Conservation (phyloP, 306 rosid genomes). For the Betula pendula region DNA sequence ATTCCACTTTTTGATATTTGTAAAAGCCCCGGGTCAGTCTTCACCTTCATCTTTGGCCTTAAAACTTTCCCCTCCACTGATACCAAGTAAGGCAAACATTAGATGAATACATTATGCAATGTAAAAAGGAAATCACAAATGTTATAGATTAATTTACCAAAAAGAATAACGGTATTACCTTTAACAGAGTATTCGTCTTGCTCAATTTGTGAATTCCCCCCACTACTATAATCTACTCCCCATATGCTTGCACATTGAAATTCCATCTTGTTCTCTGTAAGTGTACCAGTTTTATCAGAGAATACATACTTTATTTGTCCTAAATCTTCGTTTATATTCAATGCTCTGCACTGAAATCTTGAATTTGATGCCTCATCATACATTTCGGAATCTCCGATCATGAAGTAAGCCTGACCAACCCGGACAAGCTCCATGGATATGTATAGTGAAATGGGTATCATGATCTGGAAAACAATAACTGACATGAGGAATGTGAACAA, state of each 20-base stretch:
- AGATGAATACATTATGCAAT: constrained; percentile 17
- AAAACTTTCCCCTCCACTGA: constrained; percentile 65
- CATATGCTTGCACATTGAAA: constrained; percentile 86
- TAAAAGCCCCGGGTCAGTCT: constrained; percentile 62
- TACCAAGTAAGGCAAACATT: constrained; percentile 25
- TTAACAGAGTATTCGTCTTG: constrained; percentile 49
- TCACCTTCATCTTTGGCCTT: constrained; percentile 83
- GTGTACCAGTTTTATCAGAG: constrained; percentile 97
- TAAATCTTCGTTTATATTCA: constrained; percentile 93
- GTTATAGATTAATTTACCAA: neutral
- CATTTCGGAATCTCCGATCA: constrained; percentile 75
- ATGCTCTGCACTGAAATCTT: constrained; percentile 89
- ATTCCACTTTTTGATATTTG: constrained; percentile 47
- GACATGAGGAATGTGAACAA: constrained; percentile 90
- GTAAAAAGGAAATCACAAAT: constrained; percentile 6
- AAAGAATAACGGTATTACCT: constrained; percentile 40
- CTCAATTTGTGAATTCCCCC: constrained; percentile 35
- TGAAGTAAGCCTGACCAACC: constrained; percentile 90
- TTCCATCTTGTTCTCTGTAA: constrained; percentile 97
- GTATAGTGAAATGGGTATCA: constrained; percentile 95
- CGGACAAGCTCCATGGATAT: constrained; percentile 97
- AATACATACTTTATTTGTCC: constrained; percentile 92
- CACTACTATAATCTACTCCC: constrained; percentile 73
- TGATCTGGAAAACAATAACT: constrained; percentile 85
- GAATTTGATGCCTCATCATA: constrained; percentile 77